A percentile compares a stretch with the other conserved stretches of the same genome.
Conservation (phyloP, 2,329 filamentous ascomycete genomes). For the Clonostachys byssicola region DNA sequence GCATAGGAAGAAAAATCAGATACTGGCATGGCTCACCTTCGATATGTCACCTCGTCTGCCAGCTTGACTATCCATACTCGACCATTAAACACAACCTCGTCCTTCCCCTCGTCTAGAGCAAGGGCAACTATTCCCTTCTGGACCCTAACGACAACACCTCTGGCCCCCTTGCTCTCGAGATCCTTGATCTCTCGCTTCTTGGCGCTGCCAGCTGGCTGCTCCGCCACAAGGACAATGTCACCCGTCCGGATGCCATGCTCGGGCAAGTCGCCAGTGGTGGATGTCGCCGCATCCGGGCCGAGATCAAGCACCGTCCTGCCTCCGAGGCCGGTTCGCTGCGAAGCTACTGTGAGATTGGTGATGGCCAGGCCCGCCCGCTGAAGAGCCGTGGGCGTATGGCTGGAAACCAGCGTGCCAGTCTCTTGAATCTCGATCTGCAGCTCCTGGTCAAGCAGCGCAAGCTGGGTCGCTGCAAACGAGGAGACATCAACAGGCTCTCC, state of each 20-base stretch:
- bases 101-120: constrained; percentile 64
- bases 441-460: constrained; percentile 66
- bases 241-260: constrained; percentile 74
- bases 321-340: constrained; percentile 82
- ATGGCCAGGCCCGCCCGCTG: constrained; percentile 76
- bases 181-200: constrained; percentile 71
- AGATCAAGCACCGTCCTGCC: constrained; percentile 90
- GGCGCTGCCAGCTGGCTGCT: constrained; percentile 68
- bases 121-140: constrained; percentile 56
- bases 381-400: constrained; percentile 64
- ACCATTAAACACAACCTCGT: constrained; percentile 35
- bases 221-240: constrained; percentile 73
- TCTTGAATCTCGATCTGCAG: constrained; percentile 69
- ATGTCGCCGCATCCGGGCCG: constrained; percentile 64
- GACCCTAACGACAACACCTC: constrained; percentile 68
- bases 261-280: constrained; percentile 50
- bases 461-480: constrained; percentile 67
- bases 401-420: constrained; percentile 62
- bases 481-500: constrained; percentile 53
- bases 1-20: no score
- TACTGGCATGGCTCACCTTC: constrained; percentile 30
- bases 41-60: constrained; percentile 65
- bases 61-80: constrained; percentile 63
- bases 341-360: constrained; percentile 68
- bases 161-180: constrained; percentile 61